Base-by-base conservation (phyloP, 176 grass and related monocot genomes). In the Juncus inflexus region DNA sequence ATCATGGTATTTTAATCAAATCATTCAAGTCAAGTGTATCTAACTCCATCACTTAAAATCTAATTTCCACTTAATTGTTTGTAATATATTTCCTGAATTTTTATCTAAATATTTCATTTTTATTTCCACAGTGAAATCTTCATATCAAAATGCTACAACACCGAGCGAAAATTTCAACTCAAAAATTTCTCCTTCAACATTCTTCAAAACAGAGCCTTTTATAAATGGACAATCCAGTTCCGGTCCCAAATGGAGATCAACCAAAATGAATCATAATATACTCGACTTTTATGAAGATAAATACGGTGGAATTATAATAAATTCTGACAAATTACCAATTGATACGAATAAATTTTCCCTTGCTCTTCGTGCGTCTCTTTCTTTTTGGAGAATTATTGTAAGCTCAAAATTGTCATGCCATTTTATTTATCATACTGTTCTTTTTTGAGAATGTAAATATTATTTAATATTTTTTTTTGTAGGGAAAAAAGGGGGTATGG, bases 401-500 rank as follows among this genome's bases (percentile, higher is more conserved):
- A 74, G 76, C 3, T 51, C n/a, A 15, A 79, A 60, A 50, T 79
- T 52, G 16, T 63, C 35, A 47, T 50, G 45, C 14, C 12, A 49
- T 9, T 52, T 60, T 6, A 35, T 37, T 61, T 6, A 28, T 64
- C 61, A 0, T 47, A 47, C 1, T 28, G 28, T 12, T 10, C 51
- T 55, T 19, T 61, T 67, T 61, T 16, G 61, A 74, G 6, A 51
- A 74, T 53, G 8, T 51, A 57, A 11, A 55, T 47, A 47, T 28
- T 47, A 47, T 47, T 47, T 47, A 47, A 9, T 47, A 47, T 9
- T 5, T 47, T 47, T 47, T 60, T 9, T 10, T 58, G 28, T 85
- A 97, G 94, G 85, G 88, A n/a, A 97, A 92, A 80, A 97, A 92
- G 79, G 94, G 94, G 11, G 80, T 86, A 63, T 97, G 94, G 94